phyloP scores from a whole-genome alignment of 1,284 basidiomycete genomes.

The Leccinum colubrinum region DNA sequence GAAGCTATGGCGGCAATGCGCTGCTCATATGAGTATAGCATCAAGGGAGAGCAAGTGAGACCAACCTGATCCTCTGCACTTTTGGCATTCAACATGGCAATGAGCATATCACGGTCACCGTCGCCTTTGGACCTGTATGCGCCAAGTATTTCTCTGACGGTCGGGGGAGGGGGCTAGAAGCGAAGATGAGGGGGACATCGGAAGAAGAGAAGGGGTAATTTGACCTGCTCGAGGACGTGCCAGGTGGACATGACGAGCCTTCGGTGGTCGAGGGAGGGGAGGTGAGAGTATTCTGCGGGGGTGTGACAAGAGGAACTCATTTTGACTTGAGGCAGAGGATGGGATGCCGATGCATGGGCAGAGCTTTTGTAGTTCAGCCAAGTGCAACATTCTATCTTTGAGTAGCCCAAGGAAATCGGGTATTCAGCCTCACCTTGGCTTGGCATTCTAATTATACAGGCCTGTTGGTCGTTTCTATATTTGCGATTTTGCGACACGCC shows the following conservation, averaged over 20 bases:
- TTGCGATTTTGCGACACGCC: constrained; percentile 18
- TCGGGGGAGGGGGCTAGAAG: constrained; percentile 67
- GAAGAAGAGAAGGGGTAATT: not conserved
- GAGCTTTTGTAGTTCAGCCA: constrained; percentile 39
- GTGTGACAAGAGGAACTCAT: constrained; percentile 29
- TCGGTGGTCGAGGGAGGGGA: constrained; percentile 27
- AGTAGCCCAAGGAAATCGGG: constrained; percentile 27
- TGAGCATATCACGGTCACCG: constrained; percentile 85
- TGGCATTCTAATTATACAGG: constrained; percentile 37
- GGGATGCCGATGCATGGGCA: constrained; percentile 19
- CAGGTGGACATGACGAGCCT: constrained; percentile 42
- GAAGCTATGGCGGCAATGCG: constrained; percentile 66
- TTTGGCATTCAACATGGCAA: constrained; percentile 88
- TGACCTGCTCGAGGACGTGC: constrained; percentile 49
- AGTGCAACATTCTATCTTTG: constrained; percentile 41
- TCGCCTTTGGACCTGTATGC: constrained; percentile 84
- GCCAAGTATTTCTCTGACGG: constrained; percentile 77
- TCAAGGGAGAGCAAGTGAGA: constrained; percentile 11
- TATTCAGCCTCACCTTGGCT: constrained; percentile 38
- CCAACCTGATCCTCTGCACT: constrained; percentile 83
- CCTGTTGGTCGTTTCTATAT: constrained; percentile 19
- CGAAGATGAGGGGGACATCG: constrained; percentile 14
- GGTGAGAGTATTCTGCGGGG: constrained; percentile 25
- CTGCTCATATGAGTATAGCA: constrained; percentile 35
- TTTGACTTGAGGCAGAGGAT: constrained; percentile 14